phyloP scores from a whole-genome alignment of 441 rosid genomes.

The Sinapis alba region DNA sequence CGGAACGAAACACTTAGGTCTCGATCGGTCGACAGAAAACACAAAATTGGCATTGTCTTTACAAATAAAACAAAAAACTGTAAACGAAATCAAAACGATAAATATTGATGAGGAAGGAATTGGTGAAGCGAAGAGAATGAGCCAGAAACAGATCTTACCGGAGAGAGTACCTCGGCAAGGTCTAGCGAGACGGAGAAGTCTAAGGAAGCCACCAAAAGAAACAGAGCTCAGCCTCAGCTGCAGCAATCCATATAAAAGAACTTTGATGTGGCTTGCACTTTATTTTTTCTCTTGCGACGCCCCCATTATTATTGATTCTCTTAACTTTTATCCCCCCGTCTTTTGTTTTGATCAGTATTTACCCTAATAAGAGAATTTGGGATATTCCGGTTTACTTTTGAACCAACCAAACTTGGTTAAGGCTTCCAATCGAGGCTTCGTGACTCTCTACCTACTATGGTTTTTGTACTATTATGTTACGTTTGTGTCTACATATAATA shows the following conservation, averaged over 20 bases:
- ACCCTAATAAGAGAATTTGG: background rate
- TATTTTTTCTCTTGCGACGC: conserved; percentile 5
- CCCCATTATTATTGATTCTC: background rate
- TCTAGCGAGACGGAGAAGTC: conserved; percentile 34
- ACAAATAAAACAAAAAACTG: background rate
- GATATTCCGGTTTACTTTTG: background rate
- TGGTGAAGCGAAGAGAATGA: background rate
- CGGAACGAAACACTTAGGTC: background rate
- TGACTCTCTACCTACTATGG: no score
- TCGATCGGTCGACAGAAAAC: conserved; percentile 8
- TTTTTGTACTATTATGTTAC: no score
- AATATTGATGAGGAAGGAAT: background rate
- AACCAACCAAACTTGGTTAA: background rate
- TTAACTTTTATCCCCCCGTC: conserved; percentile 3
- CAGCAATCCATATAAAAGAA: conserved; percentile 1
- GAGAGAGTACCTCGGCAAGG: conserved; percentile 4
- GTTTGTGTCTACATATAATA: no score
- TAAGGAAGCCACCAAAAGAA: background rate
- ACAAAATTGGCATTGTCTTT: background rate
- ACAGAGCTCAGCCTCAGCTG: background rate
- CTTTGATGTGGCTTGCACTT: background rate
- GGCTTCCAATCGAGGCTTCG: no score
- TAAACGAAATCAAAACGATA: background rate
- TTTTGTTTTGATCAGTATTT: conserved; percentile 12
- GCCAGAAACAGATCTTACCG: conserved; percentile 10